A percentile compares a stretch with the other conserved stretches of the same genome.
phyloP scores from a whole-genome alignment of 352 stramenopile genomes.

The Globisporangium spiculum region DNA sequence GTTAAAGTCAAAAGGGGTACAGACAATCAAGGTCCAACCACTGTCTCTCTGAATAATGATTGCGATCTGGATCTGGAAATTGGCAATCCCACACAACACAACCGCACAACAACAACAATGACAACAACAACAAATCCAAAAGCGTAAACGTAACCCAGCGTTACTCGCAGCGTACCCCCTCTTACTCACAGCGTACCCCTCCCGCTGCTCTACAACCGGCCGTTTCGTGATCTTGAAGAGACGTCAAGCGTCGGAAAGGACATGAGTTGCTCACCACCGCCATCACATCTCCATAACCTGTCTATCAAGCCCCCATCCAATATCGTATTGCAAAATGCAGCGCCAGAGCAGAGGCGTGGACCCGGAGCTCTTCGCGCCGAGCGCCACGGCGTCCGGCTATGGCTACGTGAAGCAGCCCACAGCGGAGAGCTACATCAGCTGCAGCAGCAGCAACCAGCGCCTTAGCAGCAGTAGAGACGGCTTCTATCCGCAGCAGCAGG shows the following conservation, averaged over 20 bases:
- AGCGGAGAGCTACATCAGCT: constrained; percentile 4
- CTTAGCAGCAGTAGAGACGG: constrained; percentile 15
- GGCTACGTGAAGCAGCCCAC: not conserved
- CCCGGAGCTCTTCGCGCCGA: constrained; percentile 56
- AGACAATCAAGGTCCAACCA: not conserved
- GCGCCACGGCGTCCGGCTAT: constrained; percentile 15
- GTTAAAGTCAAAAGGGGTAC: not conserved
- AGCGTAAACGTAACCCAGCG: not conserved
- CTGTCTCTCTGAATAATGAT: constrained; percentile 1
- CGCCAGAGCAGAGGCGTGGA: constrained; percentile 35
- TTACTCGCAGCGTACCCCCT: too few relatives aligned
- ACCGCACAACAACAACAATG: not conserved
- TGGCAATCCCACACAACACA: not conserved
- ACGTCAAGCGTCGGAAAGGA: not conserved
- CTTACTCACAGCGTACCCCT: not conserved
- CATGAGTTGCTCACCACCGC: too few relatives aligned
- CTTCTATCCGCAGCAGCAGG: constrained; percentile 9
- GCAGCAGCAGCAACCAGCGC: constrained; percentile 13
- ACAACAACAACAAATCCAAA: not conserved
- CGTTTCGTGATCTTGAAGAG: constrained; percentile 8
- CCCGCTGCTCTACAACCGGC: not conserved
- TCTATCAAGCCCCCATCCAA: not conserved
- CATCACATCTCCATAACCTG: too few relatives aligned
- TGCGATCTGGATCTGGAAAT: not conserved
- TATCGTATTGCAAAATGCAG: constrained; percentile 21